These are phyloP conservation scores for Fusarium miscanthi DNA, from an alignment of 2,329 filamentous ascomycete genomes.

Conservation along the genomic window DNA sequence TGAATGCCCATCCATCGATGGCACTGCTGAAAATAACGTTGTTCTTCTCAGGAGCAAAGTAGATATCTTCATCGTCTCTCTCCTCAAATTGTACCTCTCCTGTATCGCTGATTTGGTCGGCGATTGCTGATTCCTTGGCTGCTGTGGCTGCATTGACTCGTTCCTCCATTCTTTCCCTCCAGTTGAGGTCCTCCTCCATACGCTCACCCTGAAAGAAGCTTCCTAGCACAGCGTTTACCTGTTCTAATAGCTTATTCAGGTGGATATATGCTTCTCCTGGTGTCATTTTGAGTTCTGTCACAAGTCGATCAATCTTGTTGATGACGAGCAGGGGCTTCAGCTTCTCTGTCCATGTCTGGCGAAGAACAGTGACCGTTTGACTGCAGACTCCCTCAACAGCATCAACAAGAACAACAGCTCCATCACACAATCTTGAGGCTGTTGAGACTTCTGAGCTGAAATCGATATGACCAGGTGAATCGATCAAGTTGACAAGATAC, in stretches of 20 bases:
- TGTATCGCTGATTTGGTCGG: conserved; percentile 63
- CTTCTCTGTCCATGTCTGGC: conserved; percentile 96
- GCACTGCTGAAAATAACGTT: conserved; percentile 99
- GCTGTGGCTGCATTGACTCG: conserved; percentile 77
- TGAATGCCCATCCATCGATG: conserved; percentile 99
- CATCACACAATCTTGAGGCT: conserved; percentile 92
- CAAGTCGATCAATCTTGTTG: conserved; percentile 96
- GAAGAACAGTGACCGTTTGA: conserved; percentile 95
- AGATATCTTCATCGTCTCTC: conserved; percentile 94
- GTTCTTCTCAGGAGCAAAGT: conserved; percentile 97
- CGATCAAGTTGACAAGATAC: conserved; percentile 96
- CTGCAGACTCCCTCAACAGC: conserved; percentile 98
- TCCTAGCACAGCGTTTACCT: conserved; percentile 96
- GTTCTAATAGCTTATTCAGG: conserved; percentile 88
- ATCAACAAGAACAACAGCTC: conserved; percentile 92
- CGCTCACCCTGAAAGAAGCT: conserved; percentile 98
- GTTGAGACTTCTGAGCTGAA: conserved; percentile 99
- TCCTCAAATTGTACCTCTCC: conserved; percentile 83
- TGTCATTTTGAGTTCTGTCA: conserved; percentile 95
- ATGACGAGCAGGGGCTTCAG: conserved; percentile 94
- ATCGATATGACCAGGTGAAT: conserved; percentile 97
- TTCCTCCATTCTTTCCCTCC: conserved; percentile 93
- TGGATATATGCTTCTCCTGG: conserved; percentile 90
- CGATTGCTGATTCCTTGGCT: conserved; percentile 64
- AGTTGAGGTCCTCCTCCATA: conserved; percentile 98